Evolutionary conservation across 2,329 filamentous ascomycete species (phyloP).

Genomic region (Talaromyces sp.): DNA sequence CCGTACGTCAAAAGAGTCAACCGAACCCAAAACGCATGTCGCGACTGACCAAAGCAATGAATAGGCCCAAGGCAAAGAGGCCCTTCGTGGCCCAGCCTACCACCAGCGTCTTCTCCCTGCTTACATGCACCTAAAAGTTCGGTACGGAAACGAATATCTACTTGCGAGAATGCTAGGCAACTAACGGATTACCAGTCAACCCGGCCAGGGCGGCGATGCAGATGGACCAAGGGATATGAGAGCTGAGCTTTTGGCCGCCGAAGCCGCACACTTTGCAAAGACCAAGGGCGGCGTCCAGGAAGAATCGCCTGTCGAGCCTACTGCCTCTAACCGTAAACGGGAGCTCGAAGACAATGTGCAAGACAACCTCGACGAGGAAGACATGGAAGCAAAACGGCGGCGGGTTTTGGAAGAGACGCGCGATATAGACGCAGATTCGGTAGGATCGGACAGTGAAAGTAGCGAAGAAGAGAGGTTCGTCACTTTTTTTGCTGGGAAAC

Average conservation of each 20-base stretch:
- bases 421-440: slow-evolving; percentile 80
- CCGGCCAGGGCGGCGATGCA: slow-evolving; percentile 82
- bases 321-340: slow-evolving; percentile 56
- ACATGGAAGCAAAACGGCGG: slow-evolving; percentile 75
- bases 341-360: slow-evolving; percentile 52
- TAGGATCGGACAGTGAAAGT: slow-evolving; percentile 56
- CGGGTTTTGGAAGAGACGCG: slow-evolving; percentile 82
- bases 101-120: slow-evolving; percentile 93
- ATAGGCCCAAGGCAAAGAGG: slow-evolving; percentile 88
- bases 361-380: slow-evolving; percentile 50
- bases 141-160: slow-evolving; percentile 43
- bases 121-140: slow-evolving; percentile 86
- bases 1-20: slow-evolving; percentile 50
- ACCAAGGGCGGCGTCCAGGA: slow-evolving; percentile 63
- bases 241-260: slow-evolving; percentile 82
- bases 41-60: slow-evolving; percentile 13
- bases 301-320: slow-evolving; percentile 35
- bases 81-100: slow-evolving; percentile 86
- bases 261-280: slow-evolving; percentile 83
- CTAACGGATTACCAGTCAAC: slow-evolving; percentile 50
- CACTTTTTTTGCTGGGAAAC: neutral
- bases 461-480: slow-evolving; percentile 57
- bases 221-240: slow-evolving; percentile 75
- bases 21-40: neutral
- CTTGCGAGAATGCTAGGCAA: neutral